These are phyloP conservation scores for Annulohypoxylon bovei DNA, from an alignment of 495 filamentous ascomycete species.

Conservation along the genomic window DNA sequence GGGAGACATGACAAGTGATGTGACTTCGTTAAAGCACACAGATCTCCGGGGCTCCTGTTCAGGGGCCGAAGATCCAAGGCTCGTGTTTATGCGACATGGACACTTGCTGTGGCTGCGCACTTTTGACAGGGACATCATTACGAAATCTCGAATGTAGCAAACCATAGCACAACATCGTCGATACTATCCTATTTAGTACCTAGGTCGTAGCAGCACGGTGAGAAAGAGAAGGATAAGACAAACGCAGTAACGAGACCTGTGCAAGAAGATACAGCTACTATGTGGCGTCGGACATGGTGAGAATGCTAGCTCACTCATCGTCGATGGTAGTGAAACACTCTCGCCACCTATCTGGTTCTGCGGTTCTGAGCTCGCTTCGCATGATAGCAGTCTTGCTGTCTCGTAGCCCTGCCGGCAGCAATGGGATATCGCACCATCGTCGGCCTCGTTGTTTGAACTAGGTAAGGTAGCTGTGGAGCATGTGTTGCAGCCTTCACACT, in stretches of 20 bases:
- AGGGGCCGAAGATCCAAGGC: slow-evolving; percentile 37
- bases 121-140: slow-evolving; percentile 3
- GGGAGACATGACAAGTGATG: slow-evolving; percentile 36
- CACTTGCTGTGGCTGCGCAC: slow-evolving; percentile 20
- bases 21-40: slow-evolving; percentile 35
- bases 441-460: slow-evolving; percentile 30
- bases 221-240: neutral
- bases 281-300: neutral
- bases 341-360: slow-evolving; percentile 13
- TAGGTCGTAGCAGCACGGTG: neutral
- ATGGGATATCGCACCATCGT: slow-evolving; percentile 32
- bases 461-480: slow-evolving; percentile 10
- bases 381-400: slow-evolving; percentile 25
- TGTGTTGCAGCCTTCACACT: slow-evolving; percentile 1
- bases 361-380: slow-evolving; percentile 21
- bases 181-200: neutral
- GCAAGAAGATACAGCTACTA: neutral
- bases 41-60: slow-evolving; percentile 29
- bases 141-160: slow-evolving; percentile 16
- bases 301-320: slow-evolving; percentile 11
- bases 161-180: neutral
- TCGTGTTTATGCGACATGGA: slow-evolving; percentile 41
- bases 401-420: slow-evolving; percentile 36
- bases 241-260: neutral
- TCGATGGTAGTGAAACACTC: slow-evolving; percentile 39